Evolutionary conservation across 352 stramenopile species (phyloP).

Genomic region (Elongisporangium prolatum): DNA sequence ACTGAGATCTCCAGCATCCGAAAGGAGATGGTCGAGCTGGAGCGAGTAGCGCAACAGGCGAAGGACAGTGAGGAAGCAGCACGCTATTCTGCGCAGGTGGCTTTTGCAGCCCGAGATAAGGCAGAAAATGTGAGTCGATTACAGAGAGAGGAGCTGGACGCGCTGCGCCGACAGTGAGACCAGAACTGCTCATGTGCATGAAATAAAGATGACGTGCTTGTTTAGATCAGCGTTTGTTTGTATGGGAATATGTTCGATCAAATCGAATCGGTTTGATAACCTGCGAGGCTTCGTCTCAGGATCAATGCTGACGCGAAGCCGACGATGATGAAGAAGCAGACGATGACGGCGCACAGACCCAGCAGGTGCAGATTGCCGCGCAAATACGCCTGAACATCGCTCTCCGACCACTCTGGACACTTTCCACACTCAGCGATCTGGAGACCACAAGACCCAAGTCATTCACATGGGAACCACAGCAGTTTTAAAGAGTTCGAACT

Average conservation of each 20-base stretch:
- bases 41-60: constrained; percentile 35
- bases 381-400: constrained; percentile 68
- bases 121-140: constrained; percentile 41
- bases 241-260: constrained; percentile 16
- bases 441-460: constrained; percentile 7
- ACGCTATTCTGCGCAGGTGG: constrained; percentile 61
- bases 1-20: constrained; percentile 26
- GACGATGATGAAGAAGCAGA: constrained; percentile 75
- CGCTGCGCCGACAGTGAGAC: constrained; percentile 24
- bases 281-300: constrained; percentile 62
- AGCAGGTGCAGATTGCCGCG: constrained; percentile 57
- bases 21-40: constrained; percentile 36
- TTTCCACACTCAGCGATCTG: constrained; percentile 67
- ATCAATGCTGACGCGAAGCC: constrained; percentile 65
- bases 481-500: constrained; percentile 8
- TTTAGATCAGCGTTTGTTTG: constrained; percentile 2
- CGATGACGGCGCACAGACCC: constrained; percentile 56
- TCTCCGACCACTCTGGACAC: constrained; percentile 72
- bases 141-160: constrained; percentile 32
- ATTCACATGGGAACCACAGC: constrained; percentile 1
- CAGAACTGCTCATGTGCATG: constrained; percentile 10
- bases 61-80: constrained; percentile 71
- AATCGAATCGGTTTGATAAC: constrained; percentile 85
- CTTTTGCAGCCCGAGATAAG: constrained; percentile 62
- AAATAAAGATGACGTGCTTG: constrained; percentile 14